Conservation (phyloP, 371 early-diverging fungal genomes). For the Saksenaea oblongispora region DNA sequence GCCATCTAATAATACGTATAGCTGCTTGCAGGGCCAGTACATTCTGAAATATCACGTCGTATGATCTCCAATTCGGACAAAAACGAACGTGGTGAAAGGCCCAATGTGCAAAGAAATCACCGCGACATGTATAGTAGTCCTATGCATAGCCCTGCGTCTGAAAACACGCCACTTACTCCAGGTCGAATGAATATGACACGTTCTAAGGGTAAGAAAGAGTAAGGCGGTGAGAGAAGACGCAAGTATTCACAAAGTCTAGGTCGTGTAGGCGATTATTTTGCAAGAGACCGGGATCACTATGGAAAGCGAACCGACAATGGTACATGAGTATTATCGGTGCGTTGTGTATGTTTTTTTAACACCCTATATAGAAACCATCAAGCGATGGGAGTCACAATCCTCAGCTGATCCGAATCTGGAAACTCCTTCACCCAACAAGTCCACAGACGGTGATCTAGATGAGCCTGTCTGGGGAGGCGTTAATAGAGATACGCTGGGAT, state of each 20-base stretch:
- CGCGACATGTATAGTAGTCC: constrained; percentile 38
- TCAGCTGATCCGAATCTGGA: constrained; percentile 13
- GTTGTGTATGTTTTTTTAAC: neutral
- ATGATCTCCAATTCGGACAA: constrained; percentile 24
- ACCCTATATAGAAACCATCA: neutral
- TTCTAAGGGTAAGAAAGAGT: constrained; percentile 16
- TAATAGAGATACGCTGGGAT: constrained; percentile 36
- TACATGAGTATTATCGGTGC: neutral
- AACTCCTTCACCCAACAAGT: constrained; percentile 13
- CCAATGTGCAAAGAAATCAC: constrained; percentile 22
- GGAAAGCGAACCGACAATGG: constrained; percentile 19
- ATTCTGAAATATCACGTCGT: constrained; percentile 51
- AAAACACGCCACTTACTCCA: constrained; percentile 33
- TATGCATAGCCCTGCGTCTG: constrained; percentile 40
- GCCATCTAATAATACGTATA: constrained; percentile 9
- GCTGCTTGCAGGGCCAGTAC: constrained; percentile 58
- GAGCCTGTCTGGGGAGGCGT: constrained; percentile 33
- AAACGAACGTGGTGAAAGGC: constrained; percentile 11
- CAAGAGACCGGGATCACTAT: constrained; percentile 21
- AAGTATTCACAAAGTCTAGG: constrained; percentile 8
- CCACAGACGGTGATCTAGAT: constrained; percentile 18
- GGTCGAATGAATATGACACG: constrained; percentile 25
- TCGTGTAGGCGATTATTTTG: constrained; percentile 28
- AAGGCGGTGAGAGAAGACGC: neutral
- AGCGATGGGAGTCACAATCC: constrained; percentile 15